These are phyloP conservation scores for Aspergillus ostianus DNA, from an alignment of 495 filamentous ascomycete species.

Conservation along the genomic window DNA sequence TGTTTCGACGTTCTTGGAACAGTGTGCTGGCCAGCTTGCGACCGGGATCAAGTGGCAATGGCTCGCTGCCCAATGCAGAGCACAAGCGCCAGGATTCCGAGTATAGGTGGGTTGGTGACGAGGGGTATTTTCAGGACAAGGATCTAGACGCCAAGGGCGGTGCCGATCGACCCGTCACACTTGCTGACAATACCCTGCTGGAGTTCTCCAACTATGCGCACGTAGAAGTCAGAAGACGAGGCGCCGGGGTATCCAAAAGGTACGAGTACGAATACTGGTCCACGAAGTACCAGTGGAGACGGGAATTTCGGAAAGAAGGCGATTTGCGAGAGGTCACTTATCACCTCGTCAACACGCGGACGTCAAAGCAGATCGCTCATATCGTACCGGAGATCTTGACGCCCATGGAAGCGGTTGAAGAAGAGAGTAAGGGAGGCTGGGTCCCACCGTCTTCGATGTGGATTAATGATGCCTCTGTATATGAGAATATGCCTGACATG, in stretches of 20 bases:
- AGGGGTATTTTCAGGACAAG: constrained; percentile 40
- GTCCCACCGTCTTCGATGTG: constrained; percentile 86
- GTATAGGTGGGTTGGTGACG: constrained; percentile 53
- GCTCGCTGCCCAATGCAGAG: constrained; percentile 13
- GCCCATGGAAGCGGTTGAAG: constrained; percentile 65
- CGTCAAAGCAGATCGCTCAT: constrained; percentile 67
- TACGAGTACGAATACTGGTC: constrained; percentile 96
- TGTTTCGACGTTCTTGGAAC: constrained; percentile 69
- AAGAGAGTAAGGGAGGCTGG: constrained; percentile 82
- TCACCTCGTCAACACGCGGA: constrained; percentile 69
- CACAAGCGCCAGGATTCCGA: constrained; percentile 57
- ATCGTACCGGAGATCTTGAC: constrained; percentile 80
- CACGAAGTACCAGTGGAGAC: constrained; percentile 80
- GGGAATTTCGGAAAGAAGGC: constrained; percentile 62
- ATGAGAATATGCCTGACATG: constrained; percentile 70
- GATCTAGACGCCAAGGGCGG: constrained; percentile 19
- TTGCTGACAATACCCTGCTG: constrained; percentile 73
- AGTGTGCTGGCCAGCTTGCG: constrained; percentile 69
- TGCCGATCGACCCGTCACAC: constrained; percentile 37
- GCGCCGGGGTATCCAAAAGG: constrained; percentile 66
- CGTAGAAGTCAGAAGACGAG: constrained; percentile 74
- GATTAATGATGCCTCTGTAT: constrained; percentile 70
- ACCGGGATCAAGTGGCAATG: constrained; percentile 49
- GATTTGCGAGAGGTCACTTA: constrained; percentile 65
- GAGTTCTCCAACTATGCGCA: constrained; percentile 98